Conservation (phyloP, 805 yeast genomes). For the Torulaspora maleeae region DNA sequence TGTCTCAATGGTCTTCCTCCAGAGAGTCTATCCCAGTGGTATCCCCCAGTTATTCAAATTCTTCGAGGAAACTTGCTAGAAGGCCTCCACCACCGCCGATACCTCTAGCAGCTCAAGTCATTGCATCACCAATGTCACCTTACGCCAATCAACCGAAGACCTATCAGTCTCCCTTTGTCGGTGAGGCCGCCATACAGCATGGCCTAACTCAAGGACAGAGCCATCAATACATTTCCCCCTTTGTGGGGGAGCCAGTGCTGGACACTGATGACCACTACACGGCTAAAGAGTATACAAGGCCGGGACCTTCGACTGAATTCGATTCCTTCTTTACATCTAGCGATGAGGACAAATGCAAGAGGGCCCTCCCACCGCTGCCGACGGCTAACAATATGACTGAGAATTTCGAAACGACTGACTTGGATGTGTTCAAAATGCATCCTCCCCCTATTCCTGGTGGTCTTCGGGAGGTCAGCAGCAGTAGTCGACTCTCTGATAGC, state of each 20-base stretch:
- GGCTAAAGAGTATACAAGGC: not conserved
- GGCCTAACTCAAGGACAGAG: not conserved
- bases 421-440: conserved; percentile 13
- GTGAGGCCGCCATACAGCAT: conserved; percentile 10
- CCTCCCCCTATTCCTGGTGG: conserved; percentile 22
- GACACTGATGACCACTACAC: not conserved
- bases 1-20: not conserved
- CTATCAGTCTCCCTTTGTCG: conserved; percentile 20
- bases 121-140: conserved; percentile 8
- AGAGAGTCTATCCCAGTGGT: not conserved
- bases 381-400: not conserved
- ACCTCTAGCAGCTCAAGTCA: conserved; percentile 9
- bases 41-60: conserved; percentile 3
- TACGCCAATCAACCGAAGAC: conserved; percentile 1
- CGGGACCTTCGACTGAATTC: conserved; percentile 4
- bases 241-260: conserved; percentile 16
- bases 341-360: conserved; percentile 6
- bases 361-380: conserved; percentile 18
- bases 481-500: conserved; percentile 29
- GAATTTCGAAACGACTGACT: conserved; percentile 3
- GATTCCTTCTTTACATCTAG: conserved; percentile 10
- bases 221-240: conserved; percentile 16
- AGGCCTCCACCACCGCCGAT: conserved; percentile 28
- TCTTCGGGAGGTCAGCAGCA: conserved; percentile 22
- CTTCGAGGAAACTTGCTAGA: conserved; percentile 8